Evolutionary conservation across 2,329 filamentous ascomycete species (phyloP).

Genomic region (Fusarium piperis): DNA sequence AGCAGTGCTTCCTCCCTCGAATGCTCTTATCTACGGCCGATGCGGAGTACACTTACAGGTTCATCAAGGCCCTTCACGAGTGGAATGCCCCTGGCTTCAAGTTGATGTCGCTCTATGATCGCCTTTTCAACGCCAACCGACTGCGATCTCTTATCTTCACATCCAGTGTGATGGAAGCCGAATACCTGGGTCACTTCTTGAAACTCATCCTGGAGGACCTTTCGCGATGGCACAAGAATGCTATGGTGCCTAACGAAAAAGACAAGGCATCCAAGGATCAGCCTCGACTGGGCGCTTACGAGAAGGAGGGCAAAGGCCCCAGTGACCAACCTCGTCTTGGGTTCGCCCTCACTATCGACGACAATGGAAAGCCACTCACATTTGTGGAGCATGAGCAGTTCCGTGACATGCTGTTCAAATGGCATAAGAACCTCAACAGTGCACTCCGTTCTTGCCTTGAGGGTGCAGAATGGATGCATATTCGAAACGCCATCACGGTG

Average conservation of each 20-base stretch:
- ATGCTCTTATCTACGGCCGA: constrained; percentile 85
- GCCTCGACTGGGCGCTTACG: constrained; percentile 77
- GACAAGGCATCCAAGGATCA: constrained; percentile 52
- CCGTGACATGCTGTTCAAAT: constrained; percentile 84
- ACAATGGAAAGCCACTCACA: constrained; percentile 70
- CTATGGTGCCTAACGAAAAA: constrained; percentile 58
- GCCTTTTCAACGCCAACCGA: constrained; percentile 84
- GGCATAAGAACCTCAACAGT: constrained; percentile 84
- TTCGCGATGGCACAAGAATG: constrained; percentile 83
- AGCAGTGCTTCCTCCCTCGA: constrained; percentile 92
- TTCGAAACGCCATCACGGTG: constrained; percentile 92
- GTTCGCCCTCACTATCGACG: constrained; percentile 78
- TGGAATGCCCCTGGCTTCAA: constrained; percentile 87
- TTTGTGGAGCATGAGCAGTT: constrained; percentile 89
- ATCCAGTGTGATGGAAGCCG: constrained; percentile 89
- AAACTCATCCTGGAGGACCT: constrained; percentile 84
- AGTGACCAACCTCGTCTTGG: constrained; percentile 72
- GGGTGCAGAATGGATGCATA: constrained; percentile 94
- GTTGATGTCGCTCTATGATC: constrained; percentile 83
- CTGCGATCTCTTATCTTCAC: constrained; percentile 86
- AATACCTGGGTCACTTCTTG: constrained; percentile 92
- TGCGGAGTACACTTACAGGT: constrained; percentile 86
- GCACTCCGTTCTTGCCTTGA: constrained; percentile 85
- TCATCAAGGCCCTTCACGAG: constrained; percentile 88
- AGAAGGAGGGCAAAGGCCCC: constrained; percentile 74